Conservation (phyloP, 1,284 basidiomycete genomes). For the Sutorius eximius region DNA sequence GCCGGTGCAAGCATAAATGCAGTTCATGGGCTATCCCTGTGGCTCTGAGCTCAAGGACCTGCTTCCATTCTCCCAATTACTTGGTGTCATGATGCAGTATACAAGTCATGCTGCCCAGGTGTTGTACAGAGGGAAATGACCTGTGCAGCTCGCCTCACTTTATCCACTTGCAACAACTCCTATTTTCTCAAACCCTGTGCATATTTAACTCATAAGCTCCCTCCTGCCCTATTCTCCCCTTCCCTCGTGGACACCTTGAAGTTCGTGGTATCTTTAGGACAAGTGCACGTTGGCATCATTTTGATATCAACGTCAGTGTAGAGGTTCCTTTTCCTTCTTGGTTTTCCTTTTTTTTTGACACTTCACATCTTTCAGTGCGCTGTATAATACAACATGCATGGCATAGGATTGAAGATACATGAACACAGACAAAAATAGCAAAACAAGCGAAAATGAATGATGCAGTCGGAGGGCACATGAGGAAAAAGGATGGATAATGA, state of each 20-base stretch:
- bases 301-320: constrained; percentile 10
- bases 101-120: constrained; percentile 7
- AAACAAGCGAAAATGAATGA: background rate
- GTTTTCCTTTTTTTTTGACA: background rate
- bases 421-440: constrained; percentile 6
- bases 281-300: background rate
- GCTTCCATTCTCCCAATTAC: constrained; percentile 24
- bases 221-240: background rate
- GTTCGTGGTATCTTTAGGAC: constrained; percentile 6
- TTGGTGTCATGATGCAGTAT: constrained; percentile 18
- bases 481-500: constrained; percentile 26
- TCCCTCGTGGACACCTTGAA: constrained; percentile 23
- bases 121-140: background rate
- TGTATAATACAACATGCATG: no score
- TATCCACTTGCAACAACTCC: constrained; percentile 3
- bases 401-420: background rate
- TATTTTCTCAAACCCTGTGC: constrained; percentile 10
- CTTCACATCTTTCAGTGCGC: no score
- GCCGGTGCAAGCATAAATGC: constrained; percentile 3
- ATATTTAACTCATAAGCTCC: constrained; percentile 17
- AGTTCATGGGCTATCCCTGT: background rate
- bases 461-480: background rate
- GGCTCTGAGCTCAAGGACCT: constrained; percentile 4
- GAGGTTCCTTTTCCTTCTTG: background rate
- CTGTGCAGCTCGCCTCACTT: constrained; percentile 25